A percentile compares a stretch with the other conserved stretches of the same genome.
phyloP scores from a whole-genome alignment of 352 stramenopile species.

The Saprolegnia parasitica region DNA sequence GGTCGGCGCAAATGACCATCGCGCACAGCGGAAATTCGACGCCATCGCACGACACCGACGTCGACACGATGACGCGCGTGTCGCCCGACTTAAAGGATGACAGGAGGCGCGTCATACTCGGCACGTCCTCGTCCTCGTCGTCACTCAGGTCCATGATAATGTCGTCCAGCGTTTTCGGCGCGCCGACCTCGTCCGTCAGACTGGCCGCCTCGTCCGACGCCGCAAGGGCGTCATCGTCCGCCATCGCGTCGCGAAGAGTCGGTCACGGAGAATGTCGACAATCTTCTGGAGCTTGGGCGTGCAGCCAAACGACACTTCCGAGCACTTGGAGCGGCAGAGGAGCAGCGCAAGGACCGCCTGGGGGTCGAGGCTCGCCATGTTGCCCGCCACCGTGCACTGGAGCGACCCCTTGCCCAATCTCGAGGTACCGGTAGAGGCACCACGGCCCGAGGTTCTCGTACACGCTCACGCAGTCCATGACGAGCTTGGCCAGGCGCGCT shows the following conservation, averaged over 20 bases:
- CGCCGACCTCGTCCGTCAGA: constrained; percentile 35
- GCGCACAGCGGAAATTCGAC: constrained; percentile 75
- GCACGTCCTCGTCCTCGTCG: constrained; percentile 33
- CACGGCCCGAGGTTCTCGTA: constrained; percentile 63
- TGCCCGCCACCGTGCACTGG: constrained; percentile 47
- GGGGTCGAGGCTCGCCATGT: constrained; percentile 49
- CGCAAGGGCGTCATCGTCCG: background rate
- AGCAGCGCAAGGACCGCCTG: constrained; percentile 54
- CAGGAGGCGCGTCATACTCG: constrained; percentile 53
- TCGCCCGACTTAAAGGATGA: constrained; percentile 50
- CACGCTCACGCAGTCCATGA: constrained; percentile 46
- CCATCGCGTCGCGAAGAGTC: constrained; percentile 27
- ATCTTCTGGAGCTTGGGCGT: constrained; percentile 54
- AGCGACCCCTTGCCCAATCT: constrained; percentile 59
- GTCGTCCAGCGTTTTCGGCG: background rate
- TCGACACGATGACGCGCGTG: constrained; percentile 64
- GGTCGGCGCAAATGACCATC: constrained; percentile 59
- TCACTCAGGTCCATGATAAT: background rate
- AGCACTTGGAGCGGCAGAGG: constrained; percentile 39
- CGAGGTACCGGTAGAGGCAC: constrained; percentile 69
- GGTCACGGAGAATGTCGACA: constrained; percentile 43
- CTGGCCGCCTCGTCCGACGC: constrained; percentile 19
- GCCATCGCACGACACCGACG: constrained; percentile 68
- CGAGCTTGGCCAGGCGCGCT: constrained; percentile 50
- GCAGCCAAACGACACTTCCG: constrained; percentile 43